Evolutionary conservation across 306 rosid species (phyloP).

Genomic region (Inga oerstediana): DNA sequence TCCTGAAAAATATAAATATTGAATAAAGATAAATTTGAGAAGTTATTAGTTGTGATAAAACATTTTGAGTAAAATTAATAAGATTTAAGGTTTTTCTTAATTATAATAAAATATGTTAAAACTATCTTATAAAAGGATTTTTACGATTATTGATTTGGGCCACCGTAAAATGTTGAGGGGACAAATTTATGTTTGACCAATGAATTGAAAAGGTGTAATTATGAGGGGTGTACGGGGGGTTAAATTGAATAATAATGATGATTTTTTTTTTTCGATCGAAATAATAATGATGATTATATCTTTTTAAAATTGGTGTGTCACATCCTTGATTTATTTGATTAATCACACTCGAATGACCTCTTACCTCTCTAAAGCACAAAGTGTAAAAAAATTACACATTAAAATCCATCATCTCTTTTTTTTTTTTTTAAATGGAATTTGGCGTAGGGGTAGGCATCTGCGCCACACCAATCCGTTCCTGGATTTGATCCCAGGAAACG

Average conservation of each 20-base stretch:
- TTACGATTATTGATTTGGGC: no score
- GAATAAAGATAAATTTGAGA: no score
- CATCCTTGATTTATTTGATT: not conserved
- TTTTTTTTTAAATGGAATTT: no score
- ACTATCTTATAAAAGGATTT: no score
- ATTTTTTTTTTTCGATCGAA: not conserved
- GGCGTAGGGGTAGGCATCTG: no score
- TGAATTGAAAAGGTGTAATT: not conserved
- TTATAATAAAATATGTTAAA: no score
- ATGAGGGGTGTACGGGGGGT: not conserved
- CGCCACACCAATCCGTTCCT: no score
- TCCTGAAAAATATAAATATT: no score
- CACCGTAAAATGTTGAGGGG: not conserved
- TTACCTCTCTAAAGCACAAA: conserved; percentile 8
- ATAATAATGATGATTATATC: not conserved
- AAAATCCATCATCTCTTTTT: not conserved
- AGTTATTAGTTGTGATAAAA: no score
- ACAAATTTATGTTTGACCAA: not conserved
- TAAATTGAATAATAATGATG: conserved; percentile 8
- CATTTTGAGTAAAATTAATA: no score
- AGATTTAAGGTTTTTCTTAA: no score
- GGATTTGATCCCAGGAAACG: no score
- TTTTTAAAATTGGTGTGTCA: not conserved
- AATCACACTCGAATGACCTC: conserved; percentile 4
- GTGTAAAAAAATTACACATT: not conserved